Evolutionary conservation across 2,329 filamentous ascomycete species (phyloP).

Genomic region (Fusarium succisae): DNA sequence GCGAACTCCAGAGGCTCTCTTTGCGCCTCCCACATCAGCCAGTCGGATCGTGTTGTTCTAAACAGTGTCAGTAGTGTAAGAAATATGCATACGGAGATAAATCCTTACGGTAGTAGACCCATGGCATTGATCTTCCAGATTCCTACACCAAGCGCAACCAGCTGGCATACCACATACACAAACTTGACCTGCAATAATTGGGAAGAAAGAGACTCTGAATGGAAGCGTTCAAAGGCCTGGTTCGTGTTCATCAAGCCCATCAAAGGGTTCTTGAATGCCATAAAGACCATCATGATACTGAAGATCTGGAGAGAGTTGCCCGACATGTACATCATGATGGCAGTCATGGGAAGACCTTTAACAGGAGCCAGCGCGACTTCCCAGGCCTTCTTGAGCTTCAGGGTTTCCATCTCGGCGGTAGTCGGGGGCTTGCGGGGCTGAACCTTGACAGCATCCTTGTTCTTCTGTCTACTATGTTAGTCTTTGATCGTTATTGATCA

Average conservation of each 20-base stretch:
- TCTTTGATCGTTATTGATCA: not conserved
- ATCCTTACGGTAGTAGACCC: conserved; percentile 89
- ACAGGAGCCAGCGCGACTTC: conserved; percentile 93
- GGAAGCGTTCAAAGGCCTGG: conserved; percentile 88
- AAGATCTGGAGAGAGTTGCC: conserved; percentile 98
- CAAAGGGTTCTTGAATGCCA: conserved; percentile 97
- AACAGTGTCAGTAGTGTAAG: conserved; percentile 11
- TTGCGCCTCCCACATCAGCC: conserved; percentile 93
- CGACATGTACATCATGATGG: conserved; percentile 99
- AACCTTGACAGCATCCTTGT: conserved; percentile 60
- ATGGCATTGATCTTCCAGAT: conserved; percentile 98
- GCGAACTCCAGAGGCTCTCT: conserved; percentile 74
- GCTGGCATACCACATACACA: conserved; percentile 87
- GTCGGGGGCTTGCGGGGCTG: conserved; percentile 73
- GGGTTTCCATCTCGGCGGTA: conserved; percentile 87
- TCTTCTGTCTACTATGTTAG: conserved; percentile 52
- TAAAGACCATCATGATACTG: conserved; percentile 99
- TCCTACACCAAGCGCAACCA: conserved; percentile 83
- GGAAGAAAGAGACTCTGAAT: conserved; percentile 78
- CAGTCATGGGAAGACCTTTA: conserved; percentile 97
- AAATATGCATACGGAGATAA: not conserved
- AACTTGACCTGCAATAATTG: conserved; percentile 85
- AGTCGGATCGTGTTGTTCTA: conserved; percentile 94
- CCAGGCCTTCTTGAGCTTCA: conserved; percentile 99
- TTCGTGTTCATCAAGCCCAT: conserved; percentile 85